Conservation (phyloP, 2,329 filamentous ascomycete species). For the Capronia americana region DNA sequence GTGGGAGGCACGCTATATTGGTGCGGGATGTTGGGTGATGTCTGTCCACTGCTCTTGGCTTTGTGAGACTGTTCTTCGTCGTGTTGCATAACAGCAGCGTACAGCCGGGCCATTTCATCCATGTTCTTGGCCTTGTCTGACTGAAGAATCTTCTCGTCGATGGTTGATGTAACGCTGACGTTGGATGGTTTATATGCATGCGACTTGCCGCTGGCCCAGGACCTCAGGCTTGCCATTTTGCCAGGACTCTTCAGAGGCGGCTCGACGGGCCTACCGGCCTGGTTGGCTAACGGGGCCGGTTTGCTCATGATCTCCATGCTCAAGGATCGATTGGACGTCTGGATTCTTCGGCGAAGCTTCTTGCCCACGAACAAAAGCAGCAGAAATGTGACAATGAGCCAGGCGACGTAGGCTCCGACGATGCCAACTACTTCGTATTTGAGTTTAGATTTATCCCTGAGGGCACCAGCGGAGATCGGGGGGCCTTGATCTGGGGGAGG, state of each 20-base stretch:
- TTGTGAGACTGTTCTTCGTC: conserved; percentile 61
- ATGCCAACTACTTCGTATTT: conserved; percentile 85
- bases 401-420: conserved; percentile 80
- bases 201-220: conserved; percentile 48
- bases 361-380: conserved; percentile 67
- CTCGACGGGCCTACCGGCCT: conserved; percentile 29
- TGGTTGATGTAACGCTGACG: conserved; percentile 68
- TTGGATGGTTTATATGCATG: conserved; percentile 51
- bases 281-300: conserved; percentile 41
- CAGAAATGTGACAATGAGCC: conserved; percentile 74
- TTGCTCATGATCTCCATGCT: conserved; percentile 64
- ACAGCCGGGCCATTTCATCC: conserved; percentile 85
- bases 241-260: conserved; percentile 44
- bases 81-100: conserved; percentile 89
- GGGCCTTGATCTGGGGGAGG: conserved; percentile 67
- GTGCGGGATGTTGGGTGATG: conserved; percentile 32
- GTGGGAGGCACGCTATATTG: conserved; percentile 41
- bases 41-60: conserved; percentile 32
- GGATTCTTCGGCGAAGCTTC: conserved; percentile 59
- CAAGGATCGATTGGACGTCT: conserved; percentile 59
- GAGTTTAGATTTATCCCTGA: conserved; percentile 69
- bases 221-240: conserved; percentile 47
- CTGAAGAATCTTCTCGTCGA: conserved; percentile 78
- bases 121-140: conserved; percentile 77
- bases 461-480: conserved; percentile 63